Percentiles rank a stretch among this genome's conserved stretches.
Evolutionary conservation across 495 filamentous ascomycete species (phyloP).

Genomic region (Niebla homalea): DNA sequence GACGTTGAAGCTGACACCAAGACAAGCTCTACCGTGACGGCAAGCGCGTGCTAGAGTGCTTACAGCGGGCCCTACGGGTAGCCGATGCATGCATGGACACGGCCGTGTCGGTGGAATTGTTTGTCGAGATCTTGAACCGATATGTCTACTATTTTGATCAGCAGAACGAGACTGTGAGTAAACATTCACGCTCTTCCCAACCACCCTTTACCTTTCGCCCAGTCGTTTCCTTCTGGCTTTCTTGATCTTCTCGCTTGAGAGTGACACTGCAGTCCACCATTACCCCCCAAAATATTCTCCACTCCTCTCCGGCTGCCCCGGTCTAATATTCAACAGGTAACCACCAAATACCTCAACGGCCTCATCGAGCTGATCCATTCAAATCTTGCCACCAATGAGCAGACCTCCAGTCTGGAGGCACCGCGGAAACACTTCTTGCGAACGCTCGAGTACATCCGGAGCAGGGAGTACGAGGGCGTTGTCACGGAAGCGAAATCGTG

Average conservation of each 20-base stretch:
- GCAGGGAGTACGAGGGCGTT: constrained; percentile 85
- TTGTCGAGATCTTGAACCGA: constrained; percentile 94
- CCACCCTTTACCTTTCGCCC: neutral
- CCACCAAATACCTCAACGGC: constrained; percentile 94
- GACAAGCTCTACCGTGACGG: constrained; percentile 85
- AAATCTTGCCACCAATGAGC: constrained; percentile 77
- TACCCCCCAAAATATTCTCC: neutral
- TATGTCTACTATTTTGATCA: constrained; percentile 99
- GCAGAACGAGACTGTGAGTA: constrained; percentile 83
- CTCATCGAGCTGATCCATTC: constrained; percentile 97
- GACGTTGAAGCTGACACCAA: constrained; percentile 14
- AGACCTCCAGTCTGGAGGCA: constrained; percentile 63
- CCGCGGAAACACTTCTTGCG: constrained; percentile 87
- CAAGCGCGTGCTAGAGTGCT: constrained; percentile 88
- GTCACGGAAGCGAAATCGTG: constrained; percentile 55
- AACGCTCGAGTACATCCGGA: constrained; percentile 83
- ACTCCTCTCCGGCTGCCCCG: neutral
- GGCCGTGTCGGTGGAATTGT: constrained; percentile 92
- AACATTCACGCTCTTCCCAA: neutral
- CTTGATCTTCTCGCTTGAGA: too few species aligned
- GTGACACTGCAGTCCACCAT: too few species aligned
- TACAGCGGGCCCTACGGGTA: constrained; percentile 88
- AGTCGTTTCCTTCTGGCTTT: neutral
- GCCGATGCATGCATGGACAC: constrained; percentile 99
- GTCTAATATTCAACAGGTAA: constrained; percentile 44